Evolutionary conservation across 257 asterid species (phyloP).

Genomic region (Catharanthus roseus): DNA sequence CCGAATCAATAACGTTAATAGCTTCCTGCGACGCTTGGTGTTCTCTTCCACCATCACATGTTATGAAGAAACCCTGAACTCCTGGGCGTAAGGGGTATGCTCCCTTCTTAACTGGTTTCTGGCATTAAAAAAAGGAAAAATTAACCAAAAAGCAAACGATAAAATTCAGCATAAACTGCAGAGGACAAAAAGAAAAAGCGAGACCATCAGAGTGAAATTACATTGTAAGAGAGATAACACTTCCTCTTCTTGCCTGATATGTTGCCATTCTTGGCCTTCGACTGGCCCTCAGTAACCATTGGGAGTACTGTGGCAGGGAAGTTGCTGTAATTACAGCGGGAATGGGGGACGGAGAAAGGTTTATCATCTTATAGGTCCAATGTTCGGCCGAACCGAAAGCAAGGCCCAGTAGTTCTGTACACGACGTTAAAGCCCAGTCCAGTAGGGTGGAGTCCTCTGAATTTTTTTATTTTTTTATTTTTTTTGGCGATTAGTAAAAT

Average conservation of each 20-base stretch:
- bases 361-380: too few species aligned
- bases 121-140: not conserved
- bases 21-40: slow-evolving; percentile 85
- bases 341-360: too few species aligned
- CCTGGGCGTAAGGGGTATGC: slow-evolving; percentile 78
- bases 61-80: slow-evolving; percentile 84
- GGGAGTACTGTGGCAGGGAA: slow-evolving; percentile 1
- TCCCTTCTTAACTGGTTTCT: slow-evolving; percentile 87
- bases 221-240: slow-evolving; percentile 75
- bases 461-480: too few species aligned
- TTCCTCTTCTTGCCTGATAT: slow-evolving; percentile 47
- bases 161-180: slow-evolving; percentile 1
- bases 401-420: too few species aligned
- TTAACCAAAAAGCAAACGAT: not conserved
- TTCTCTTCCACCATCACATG: slow-evolving; percentile 97
- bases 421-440: too few species aligned
- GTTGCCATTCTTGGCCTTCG: slow-evolving; percentile 19
- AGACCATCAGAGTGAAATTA: slow-evolving; percentile 12
- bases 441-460: too few species aligned
- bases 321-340: too few species aligned
- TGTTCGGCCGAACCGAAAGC: too few species aligned
- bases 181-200: not conserved
- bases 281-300: slow-evolving; percentile 69
- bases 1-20: slow-evolving; percentile 79
- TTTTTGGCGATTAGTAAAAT: too few species aligned